phyloP scores from a whole-genome alignment of 2,329 filamentous ascomycete genomes.

The Endoconidiophora polonica region DNA sequence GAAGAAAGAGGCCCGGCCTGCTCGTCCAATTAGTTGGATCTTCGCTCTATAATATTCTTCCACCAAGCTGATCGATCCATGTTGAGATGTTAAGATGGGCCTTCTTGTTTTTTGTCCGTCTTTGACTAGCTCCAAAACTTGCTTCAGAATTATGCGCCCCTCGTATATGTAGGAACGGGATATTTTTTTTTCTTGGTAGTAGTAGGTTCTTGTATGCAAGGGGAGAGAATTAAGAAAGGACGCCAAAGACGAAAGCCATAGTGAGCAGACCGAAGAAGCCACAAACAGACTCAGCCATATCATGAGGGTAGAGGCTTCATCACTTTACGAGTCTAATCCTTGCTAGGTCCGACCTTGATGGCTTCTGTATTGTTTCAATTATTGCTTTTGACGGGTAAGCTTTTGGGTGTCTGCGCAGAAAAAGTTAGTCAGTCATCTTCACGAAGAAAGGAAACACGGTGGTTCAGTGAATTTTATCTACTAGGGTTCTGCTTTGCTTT shows the following conservation, averaged over 20 bases:
- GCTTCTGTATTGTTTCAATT: too few species aligned
- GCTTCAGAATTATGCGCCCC: background rate
- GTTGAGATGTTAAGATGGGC: background rate
- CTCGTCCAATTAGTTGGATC: too few species aligned
- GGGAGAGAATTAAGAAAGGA: background rate
- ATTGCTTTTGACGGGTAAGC: too few species aligned
- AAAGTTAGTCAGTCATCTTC: too few species aligned
- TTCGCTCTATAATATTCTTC: too few species aligned
- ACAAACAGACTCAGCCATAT: background rate
- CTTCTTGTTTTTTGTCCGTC: background rate
- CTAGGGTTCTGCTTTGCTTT: too few species aligned
- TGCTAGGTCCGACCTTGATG: too few species aligned
- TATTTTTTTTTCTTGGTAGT: background rate
- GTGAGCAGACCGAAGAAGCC: background rate
- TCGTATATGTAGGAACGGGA: constrained; percentile 2
- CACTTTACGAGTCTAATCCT: background rate
- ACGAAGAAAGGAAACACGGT: too few species aligned
- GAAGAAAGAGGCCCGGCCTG: too few species aligned
- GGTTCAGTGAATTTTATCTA: too few species aligned
- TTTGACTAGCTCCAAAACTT: background rate
- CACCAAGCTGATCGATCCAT: too few species aligned
- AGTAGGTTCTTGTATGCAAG: background rate
- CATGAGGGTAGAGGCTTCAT: background rate
- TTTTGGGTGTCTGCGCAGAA: too few species aligned
- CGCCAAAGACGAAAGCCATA: background rate